Base-by-base conservation (phyloP, 108 stramenopile species). In the Conticribra guillardii region DNA sequence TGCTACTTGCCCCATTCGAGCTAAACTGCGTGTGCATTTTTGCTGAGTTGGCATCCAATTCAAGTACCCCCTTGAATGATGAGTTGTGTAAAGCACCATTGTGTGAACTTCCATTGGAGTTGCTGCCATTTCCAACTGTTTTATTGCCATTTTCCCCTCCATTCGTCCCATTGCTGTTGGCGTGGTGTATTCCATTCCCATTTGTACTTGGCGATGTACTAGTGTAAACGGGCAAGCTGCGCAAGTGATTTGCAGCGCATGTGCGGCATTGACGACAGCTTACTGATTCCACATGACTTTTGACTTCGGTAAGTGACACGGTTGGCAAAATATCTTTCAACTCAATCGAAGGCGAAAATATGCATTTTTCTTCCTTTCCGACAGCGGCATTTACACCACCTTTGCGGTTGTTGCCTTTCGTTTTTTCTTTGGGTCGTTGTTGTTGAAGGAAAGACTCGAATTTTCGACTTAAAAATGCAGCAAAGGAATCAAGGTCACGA, bases 271-370 rank as follows among this genome's bases (percentile, higher is more conserved):
- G 45, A 9, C 63, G 72, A 29, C 72, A 73, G 17, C 57, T 47
- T 2, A 58, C 24, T 17, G 31, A 49, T 19, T 64, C 46, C n/a
- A 55, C 48, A 33, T 48, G 37, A 29, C 30, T 22, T 26, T 64
- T 46, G 2, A 58, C 18, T 16, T 73, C 73, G 1, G 52, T 50
- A 16, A 74, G 16, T n/a, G 64, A 52, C 45, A 74, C 58, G 21
- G 73, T 74, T 58, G 73, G 73, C 0, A 74, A 58, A 22, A 74
- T 66, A 41, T 65, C 34, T 18, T 33, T 27, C 2, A 54, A 33
- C 27, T 60, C 64, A 31, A 18, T 15, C 3, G 34, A 27, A 34
- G 60, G 22, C 46, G 7, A 34, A 17, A 34, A 52, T n/a, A 11
- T 55, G 7, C 57, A 0, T 14, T 33, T 34, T 19, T 60, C 16